phyloP scores from a whole-genome alignment of 2,329 filamentous ascomycete genomes.

The Epicoccum sorghinum region DNA sequence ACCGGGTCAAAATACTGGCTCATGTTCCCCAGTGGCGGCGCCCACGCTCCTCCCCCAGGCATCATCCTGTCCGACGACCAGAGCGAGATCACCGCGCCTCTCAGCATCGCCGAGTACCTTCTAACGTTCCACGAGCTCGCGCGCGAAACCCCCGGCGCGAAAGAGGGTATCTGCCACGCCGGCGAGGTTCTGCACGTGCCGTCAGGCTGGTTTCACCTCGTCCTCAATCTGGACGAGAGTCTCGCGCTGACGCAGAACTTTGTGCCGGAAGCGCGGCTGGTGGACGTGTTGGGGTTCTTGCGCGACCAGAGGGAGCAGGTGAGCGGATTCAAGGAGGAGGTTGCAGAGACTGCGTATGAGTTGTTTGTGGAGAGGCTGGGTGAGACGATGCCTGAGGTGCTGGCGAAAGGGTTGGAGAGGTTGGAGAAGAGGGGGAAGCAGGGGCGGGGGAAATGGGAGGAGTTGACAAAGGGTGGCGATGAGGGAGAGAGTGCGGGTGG shows the following conservation, averaged over 20 bases:
- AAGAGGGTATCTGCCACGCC: constrained; percentile 81
- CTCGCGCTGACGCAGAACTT: constrained; percentile 97
- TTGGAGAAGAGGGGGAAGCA: constrained; percentile 73
- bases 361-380: constrained; percentile 75
- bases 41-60: constrained; percentile 74
- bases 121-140: constrained; percentile 87
- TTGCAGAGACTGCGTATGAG: constrained; percentile 71
- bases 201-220: constrained; percentile 95
- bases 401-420: constrained; percentile 66
- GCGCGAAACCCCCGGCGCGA: constrained; percentile 73
- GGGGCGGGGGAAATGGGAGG: constrained; percentile 76
- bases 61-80: constrained; percentile 89
- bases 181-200: constrained; percentile 93
- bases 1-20: constrained; percentile 97
- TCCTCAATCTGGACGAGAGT: constrained; percentile 83
- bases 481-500: constrained; percentile 59
- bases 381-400: constrained; percentile 67
- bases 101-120: constrained; percentile 97
- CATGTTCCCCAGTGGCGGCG: constrained; percentile 81
- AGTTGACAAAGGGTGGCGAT: constrained; percentile 63
- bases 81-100: constrained; percentile 89
- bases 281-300: constrained; percentile 79
- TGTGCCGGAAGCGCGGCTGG: constrained; percentile 75
- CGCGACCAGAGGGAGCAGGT: constrained; percentile 83
- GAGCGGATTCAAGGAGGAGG: constrained; percentile 77